Percentiles rank a stretch among this genome's conserved stretches.
phyloP scores from a whole-genome alignment of 108 stramenopile genomes.

The Conticribra guillardii region DNA sequence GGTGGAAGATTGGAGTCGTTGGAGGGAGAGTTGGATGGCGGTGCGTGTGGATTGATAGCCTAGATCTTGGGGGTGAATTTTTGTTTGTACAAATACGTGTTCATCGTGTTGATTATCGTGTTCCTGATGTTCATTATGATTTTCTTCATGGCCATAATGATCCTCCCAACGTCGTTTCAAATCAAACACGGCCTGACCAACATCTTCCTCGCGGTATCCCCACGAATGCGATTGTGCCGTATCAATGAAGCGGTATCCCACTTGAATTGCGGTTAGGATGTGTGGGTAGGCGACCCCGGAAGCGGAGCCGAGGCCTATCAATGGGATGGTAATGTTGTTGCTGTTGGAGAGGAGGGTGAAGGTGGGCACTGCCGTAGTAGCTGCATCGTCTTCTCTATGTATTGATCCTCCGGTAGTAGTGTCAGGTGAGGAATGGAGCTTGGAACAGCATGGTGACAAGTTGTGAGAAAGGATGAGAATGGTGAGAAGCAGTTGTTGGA shows the following conservation, averaged over 20 bases:
- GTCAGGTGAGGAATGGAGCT: too few species aligned
- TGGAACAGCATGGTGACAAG: too few species aligned
- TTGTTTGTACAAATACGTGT: constrained; percentile 61
- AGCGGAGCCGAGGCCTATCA: constrained; percentile 60
- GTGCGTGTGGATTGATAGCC: constrained; percentile 51
- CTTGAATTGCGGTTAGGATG: constrained; percentile 41
- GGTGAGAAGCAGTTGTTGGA: too few species aligned
- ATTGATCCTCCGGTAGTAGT: too few species aligned
- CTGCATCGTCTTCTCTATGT: too few species aligned
- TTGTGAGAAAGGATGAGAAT: too few species aligned
- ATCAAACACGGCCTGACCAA: constrained; percentile 50
- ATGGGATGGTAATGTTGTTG: constrained; percentile 52
- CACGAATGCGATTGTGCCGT: constrained; percentile 59
- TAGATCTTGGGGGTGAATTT: constrained; percentile 65
- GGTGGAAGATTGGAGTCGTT: constrained; percentile 25
- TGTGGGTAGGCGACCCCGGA: constrained; percentile 49
- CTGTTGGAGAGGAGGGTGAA: constrained; percentile 53
- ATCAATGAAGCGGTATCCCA: constrained; percentile 58
- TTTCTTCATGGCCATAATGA: too few species aligned
- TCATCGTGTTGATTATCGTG: constrained; percentile 16
- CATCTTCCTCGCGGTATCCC: constrained; percentile 65
- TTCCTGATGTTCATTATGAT: too few species aligned
- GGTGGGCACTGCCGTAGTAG: too few species aligned
- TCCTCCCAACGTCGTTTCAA: constrained; percentile 32
- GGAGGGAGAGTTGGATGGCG: constrained; percentile 39